These are phyloP conservation scores for Xylaria hypoxylon DNA, from an alignment of 2,329 filamentous ascomycete species.

Conservation along the genomic window DNA sequence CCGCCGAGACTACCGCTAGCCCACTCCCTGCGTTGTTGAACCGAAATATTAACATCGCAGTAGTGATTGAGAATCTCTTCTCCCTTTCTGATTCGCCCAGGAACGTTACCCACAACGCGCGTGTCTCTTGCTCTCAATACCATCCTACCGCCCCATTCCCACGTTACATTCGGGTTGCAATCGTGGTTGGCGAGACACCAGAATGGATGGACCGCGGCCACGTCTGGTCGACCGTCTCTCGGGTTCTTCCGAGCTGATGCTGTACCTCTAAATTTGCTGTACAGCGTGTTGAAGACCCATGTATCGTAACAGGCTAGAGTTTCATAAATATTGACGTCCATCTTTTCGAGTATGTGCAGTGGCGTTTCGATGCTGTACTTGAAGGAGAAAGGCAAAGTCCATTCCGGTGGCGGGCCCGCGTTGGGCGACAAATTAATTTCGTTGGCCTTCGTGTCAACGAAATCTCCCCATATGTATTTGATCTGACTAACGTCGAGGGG, in stretches of 20 bases:
- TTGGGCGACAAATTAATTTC: constrained; percentile 66
- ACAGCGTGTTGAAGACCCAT: constrained; percentile 92
- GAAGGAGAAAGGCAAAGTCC: constrained; percentile 83
- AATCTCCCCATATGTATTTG: constrained; percentile 78
- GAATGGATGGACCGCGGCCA: constrained; percentile 91
- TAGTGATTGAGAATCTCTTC: constrained; percentile 95
- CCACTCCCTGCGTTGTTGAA: constrained; percentile 88
- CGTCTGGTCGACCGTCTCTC: constrained; percentile 84
- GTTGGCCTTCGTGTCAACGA: constrained; percentile 65
- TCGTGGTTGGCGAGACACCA: constrained; percentile 98
- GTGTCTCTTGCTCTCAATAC: constrained; percentile 72
- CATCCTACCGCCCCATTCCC: constrained; percentile 91
- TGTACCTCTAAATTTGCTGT: constrained; percentile 91
- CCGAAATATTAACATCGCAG: constrained; percentile 83
- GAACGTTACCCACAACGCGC: constrained; percentile 62
- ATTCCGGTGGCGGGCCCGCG: constrained; percentile 68
- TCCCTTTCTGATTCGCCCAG: constrained; percentile 76
- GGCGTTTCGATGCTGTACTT: constrained; percentile 79
- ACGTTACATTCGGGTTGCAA: constrained; percentile 93
- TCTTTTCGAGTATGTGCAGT: constrained; percentile 82
- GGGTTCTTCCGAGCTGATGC: constrained; percentile 85
- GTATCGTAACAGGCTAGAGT: constrained; percentile 71
- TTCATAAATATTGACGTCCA: constrained; percentile 82
- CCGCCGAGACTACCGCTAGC: constrained; percentile 88
- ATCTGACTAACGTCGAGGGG: constrained; percentile 73